phyloP scores from a whole-genome alignment of 192 early-diverging fungal genomes.

The Coemansia sp. region DNA sequence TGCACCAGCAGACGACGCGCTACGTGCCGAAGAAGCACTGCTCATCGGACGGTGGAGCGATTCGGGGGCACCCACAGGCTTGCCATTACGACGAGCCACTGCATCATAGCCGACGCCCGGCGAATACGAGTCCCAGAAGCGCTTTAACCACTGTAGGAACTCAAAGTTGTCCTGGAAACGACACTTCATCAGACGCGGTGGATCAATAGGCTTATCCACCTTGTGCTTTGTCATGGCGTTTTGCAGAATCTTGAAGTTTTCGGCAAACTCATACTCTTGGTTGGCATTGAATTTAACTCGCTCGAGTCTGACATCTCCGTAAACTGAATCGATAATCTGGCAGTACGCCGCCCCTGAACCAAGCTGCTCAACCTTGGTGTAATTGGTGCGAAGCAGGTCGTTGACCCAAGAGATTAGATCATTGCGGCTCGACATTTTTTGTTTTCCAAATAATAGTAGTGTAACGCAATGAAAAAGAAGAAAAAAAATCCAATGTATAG shows the following conservation, averaged over 20 bases:
- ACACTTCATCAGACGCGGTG: slow-evolving; percentile 90
- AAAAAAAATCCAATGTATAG: background rate
- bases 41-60: slow-evolving; percentile 36
- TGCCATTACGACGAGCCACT: slow-evolving; percentile 65
- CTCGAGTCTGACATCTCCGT: slow-evolving; percentile 77
- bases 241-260: slow-evolving; percentile 96
- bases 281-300: slow-evolving; percentile 96
- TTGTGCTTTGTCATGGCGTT: slow-evolving; percentile 85
- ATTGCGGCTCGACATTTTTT: slow-evolving; percentile 75
- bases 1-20: slow-evolving; percentile 37
- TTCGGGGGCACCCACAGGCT: slow-evolving; percentile 37
- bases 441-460: background rate
- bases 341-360: slow-evolving; percentile 84
- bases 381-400: slow-evolving; percentile 86
- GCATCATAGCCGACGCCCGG: slow-evolving; percentile 88
- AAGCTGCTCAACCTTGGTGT: slow-evolving; percentile 94
- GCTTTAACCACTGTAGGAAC: slow-evolving; percentile 96
- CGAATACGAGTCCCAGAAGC: slow-evolving; percentile 89
- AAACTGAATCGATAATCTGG: slow-evolving; percentile 80
- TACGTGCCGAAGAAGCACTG: slow-evolving; percentile 45
- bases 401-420: slow-evolving; percentile 97
- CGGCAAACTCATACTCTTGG: slow-evolving; percentile 95
- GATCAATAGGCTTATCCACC: slow-evolving; percentile 90
- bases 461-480: background rate
- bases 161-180: slow-evolving; percentile 99